Percentiles rank a stretch among this genome's conserved stretches.
Evolutionary conservation across 2,329 filamentous ascomycete genomes (phyloP).

Genomic region (Ophiostoma sp.): DNA sequence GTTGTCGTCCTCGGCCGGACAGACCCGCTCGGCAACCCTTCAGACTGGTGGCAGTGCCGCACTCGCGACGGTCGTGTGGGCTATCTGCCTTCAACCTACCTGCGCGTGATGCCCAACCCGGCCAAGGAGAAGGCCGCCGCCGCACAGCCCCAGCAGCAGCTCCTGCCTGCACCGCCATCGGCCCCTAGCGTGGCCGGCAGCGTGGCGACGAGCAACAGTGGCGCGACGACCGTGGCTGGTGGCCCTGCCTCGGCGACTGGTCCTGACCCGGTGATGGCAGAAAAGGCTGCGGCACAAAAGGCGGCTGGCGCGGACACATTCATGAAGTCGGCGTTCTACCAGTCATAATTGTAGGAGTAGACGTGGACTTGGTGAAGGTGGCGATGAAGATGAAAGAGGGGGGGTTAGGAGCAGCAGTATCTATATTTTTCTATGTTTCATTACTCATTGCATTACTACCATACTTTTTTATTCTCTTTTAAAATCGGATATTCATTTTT

Average conservation of each 20-base stretch:
- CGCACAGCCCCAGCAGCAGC: conserved; percentile 4
- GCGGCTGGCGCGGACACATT: conserved; percentile 51
- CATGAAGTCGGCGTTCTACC: conserved; percentile 61
- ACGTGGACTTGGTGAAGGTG: neutral
- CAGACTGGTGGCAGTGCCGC: conserved; percentile 96
- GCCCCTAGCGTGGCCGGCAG: conserved; percentile 48
- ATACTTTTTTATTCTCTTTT: neutral
- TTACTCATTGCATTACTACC: conserved; percentile 16
- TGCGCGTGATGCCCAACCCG: conserved; percentile 69
- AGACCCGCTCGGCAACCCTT: conserved; percentile 86
- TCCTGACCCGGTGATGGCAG: conserved; percentile 28
- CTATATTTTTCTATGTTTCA: neutral
- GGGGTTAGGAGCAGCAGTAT: neutral
- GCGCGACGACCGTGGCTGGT: conserved; percentile 42
- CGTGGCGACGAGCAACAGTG: conserved; percentile 49
- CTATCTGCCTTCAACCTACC: conserved; percentile 87
- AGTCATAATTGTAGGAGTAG: conserved; percentile 37
- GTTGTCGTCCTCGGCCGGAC: conserved; percentile 91
- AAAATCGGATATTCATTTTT: neutral
- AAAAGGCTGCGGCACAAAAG: conserved; percentile 29
- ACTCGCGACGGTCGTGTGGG: conserved; percentile 86
- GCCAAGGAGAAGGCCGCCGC: conserved; percentile 28
- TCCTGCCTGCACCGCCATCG: conserved; percentile 31
- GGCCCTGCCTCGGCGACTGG: neutral
- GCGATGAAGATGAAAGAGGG: too few relatives aligned